Evolutionary conservation across 139 green algal genomes (phyloP).

Genomic region (Gonium pectorale): DNA sequence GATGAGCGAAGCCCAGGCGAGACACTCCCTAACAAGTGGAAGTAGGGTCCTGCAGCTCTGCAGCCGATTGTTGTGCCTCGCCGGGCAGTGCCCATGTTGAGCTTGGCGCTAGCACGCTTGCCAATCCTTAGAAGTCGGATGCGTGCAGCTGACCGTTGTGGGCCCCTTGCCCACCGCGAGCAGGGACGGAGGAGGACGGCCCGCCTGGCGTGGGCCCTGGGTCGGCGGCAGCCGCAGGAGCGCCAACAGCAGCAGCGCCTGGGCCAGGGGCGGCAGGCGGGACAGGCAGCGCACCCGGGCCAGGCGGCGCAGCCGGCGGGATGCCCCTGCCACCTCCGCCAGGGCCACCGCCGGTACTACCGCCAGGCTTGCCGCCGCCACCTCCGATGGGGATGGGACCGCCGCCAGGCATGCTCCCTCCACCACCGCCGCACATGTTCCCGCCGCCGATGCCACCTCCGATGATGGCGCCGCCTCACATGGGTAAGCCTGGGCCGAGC

Average conservation of each 20-base stretch:
- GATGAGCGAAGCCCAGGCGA: too few relatives aligned
- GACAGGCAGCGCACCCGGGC: neutral
- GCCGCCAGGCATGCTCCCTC: conserved; percentile 22
- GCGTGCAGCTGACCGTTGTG: too few relatives aligned
- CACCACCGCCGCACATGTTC: conserved; percentile 3
- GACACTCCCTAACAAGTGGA: too few relatives aligned
- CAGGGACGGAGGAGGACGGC: conserved; percentile 30
- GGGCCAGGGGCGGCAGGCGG: neutral
- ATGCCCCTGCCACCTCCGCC: conserved; percentile 42
- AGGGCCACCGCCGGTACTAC: conserved; percentile 53
- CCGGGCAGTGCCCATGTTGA: too few relatives aligned
- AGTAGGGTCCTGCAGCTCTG: too few relatives aligned
- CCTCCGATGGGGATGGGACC: conserved; percentile 8
- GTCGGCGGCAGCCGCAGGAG: neutral
- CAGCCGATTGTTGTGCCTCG: too few relatives aligned
- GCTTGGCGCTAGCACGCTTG: too few relatives aligned
- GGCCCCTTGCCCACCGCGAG: too few relatives aligned
- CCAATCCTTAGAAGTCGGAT: too few relatives aligned
- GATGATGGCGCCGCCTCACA: neutral
- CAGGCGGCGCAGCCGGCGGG: neutral
- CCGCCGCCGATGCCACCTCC: neutral
- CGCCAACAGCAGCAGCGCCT: conserved; percentile 18
- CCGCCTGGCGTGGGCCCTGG: neutral
- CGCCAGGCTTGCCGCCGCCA: conserved; percentile 16
- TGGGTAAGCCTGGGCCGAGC: neutral